A percentile compares a stretch with the other conserved stretches of the same genome.
Evolutionary conservation across 306 rosid species (phyloP).

Genomic region (Spatholobus suberectus): DNA sequence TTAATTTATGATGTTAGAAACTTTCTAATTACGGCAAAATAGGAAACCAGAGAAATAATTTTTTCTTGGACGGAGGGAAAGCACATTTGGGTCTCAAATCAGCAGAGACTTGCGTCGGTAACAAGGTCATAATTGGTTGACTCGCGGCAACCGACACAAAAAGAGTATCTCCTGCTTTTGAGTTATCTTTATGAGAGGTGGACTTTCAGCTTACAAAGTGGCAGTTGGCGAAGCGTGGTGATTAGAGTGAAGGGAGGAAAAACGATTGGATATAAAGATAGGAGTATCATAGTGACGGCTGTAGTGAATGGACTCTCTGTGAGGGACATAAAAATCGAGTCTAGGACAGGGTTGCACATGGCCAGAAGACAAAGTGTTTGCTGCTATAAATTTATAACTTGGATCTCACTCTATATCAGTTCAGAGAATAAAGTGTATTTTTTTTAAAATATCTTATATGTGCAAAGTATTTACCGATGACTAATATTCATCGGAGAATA

Average conservation of each 20-base stretch:
- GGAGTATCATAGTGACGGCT: background rate
- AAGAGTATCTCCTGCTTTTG: background rate
- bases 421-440: too few species aligned
- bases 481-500: too few species aligned
- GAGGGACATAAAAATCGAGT: background rate
- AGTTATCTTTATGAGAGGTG: background rate
- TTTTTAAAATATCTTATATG: too few species aligned
- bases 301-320: background rate
- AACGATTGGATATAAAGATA: background rate
- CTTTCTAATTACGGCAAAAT: background rate
- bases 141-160: slow-evolving; percentile 33
- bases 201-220: background rate
- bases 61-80: background rate
- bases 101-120: background rate
- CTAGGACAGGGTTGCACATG: background rate
- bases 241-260: background rate
- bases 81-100: slow-evolving; percentile 2
- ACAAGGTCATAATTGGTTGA: background rate
- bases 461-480: too few species aligned
- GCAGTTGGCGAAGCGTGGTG: background rate
- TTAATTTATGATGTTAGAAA: background rate
- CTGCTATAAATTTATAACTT: background rate
- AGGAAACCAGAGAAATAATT: background rate
- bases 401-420: background rate
- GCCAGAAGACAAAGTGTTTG: background rate